These are phyloP conservation scores for Dryas octopetala DNA, from an alignment of 306 rosid species.

Conservation along the genomic window DNA sequence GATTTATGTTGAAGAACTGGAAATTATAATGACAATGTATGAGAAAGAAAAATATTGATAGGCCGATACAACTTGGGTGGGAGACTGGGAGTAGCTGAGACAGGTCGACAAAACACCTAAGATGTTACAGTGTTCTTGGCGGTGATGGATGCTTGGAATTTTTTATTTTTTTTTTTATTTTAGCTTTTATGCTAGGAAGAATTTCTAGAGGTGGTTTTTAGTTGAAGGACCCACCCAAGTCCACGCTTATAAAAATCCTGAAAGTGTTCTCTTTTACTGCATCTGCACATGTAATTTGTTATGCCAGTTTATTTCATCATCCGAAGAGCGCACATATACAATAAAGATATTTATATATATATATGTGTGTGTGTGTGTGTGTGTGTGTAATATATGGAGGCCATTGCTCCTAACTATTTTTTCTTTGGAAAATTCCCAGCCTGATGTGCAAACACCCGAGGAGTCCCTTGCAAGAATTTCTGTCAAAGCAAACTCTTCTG, in stretches of 20 bases:
- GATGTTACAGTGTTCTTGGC: neutral
- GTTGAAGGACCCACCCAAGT: neutral
- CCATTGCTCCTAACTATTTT: conserved; percentile 25
- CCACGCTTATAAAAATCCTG: neutral
- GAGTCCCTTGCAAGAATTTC: conserved; percentile 41
- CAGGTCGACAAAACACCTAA: neutral
- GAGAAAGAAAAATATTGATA: neutral
- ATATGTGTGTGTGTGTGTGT: neutral
- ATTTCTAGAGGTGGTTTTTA: neutral
- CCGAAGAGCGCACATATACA: neutral
- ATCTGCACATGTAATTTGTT: neutral
- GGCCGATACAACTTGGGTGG: neutral
- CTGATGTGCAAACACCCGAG: conserved; percentile 41
- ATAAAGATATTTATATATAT: neutral
- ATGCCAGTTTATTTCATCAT: neutral
- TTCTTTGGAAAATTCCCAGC: conserved; percentile 39
- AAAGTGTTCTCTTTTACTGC: neutral
- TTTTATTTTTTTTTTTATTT: neutral
- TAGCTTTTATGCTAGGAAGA: neutral
- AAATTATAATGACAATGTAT: conserved; percentile 2
- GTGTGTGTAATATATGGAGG: neutral
- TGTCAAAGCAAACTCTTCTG: conserved; percentile 43
- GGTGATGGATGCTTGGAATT: neutral
- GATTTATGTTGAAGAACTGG: neutral
- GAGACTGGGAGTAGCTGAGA: neutral